These are phyloP conservation scores for Picochlorum sp. DNA, from an alignment of 139 green algal species.

Conservation along the genomic window DNA sequence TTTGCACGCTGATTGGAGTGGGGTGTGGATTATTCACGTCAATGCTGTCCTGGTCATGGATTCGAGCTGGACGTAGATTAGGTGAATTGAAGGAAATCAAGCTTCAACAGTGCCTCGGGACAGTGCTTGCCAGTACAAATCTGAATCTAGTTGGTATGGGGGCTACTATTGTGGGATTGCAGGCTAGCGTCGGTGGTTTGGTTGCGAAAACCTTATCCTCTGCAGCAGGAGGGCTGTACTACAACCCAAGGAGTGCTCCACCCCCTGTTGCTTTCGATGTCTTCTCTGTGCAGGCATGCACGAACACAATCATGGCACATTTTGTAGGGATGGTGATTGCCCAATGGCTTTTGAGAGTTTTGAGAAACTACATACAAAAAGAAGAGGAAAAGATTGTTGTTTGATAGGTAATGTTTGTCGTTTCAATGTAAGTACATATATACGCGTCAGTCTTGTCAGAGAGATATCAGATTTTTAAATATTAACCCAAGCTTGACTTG, in stretches of 20 bases:
- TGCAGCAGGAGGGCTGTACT: conserved; percentile 39
- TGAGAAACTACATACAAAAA: conserved; percentile 32
- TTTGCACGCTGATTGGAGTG: conserved; percentile 64
- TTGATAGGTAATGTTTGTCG: background rate
- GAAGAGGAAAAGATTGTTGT: conserved; percentile 3
- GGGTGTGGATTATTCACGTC: conserved; percentile 60
- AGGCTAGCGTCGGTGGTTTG: conserved; percentile 59
- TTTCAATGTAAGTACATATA: too few species aligned
- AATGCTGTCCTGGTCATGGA: conserved; percentile 51
- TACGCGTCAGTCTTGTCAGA: too few species aligned
- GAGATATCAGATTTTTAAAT: too few species aligned
- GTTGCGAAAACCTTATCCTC: conserved; percentile 80
- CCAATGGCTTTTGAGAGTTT: conserved; percentile 54
- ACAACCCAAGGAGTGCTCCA: conserved; percentile 7
- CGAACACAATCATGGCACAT: conserved; percentile 78
- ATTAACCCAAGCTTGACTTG: too few species aligned
- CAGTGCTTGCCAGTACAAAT: conserved; percentile 49
- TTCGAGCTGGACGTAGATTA: conserved; percentile 13
- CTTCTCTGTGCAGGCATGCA: conserved; percentile 81
- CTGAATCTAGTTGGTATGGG: conserved; percentile 79
- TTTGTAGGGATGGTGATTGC: conserved; percentile 70
- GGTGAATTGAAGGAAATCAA: conserved; percentile 24
- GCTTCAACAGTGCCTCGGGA: conserved; percentile 26
- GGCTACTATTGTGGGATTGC: conserved; percentile 66
- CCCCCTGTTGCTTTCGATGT: conserved; percentile 79